These are phyloP conservation scores for Fomitopsis betulina DNA, from an alignment of 1,284 basidiomycete species.

Conservation along the genomic window DNA sequence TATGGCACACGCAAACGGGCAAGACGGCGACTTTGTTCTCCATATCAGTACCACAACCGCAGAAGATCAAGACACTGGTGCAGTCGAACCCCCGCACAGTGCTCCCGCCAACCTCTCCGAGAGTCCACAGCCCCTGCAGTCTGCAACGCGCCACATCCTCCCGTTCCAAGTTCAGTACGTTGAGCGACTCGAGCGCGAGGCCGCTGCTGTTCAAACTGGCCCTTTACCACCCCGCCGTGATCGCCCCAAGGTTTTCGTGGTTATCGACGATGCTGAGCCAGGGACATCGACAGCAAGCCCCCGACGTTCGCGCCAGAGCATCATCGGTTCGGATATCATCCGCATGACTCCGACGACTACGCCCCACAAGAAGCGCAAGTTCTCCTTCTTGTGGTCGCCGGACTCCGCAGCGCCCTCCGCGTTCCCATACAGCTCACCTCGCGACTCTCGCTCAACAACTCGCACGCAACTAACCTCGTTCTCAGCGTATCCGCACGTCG, in stretches of 20 bases:
- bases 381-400: slow-evolving; percentile 15
- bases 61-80: background rate
- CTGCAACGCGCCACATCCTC: slow-evolving; percentile 12
- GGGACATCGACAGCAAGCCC: background rate
- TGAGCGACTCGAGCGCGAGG: slow-evolving; percentile 10
- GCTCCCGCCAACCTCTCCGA: slow-evolving; percentile 5
- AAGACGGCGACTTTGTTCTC: background rate
- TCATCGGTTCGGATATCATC: slow-evolving; percentile 31
- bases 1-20: background rate
- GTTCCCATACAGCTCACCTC: slow-evolving; percentile 4
- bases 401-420: slow-evolving; percentile 10
- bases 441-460: slow-evolving; percentile 5
- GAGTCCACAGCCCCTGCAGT: background rate
- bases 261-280: slow-evolving; percentile 12
- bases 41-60: background rate
- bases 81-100: slow-evolving; percentile 3
- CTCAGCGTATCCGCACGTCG: background rate
- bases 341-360: slow-evolving; percentile 12
- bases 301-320: slow-evolving; percentile 9
- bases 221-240: slow-evolving; percentile 13
- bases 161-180: slow-evolving; percentile 20
- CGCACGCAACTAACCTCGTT: slow-evolving; percentile 9
- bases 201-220: slow-evolving; percentile 10
- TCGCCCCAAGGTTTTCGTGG: slow-evolving; percentile 16
- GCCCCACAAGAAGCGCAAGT: slow-evolving; percentile 9